Evolutionary conservation across 2,329 filamentous ascomycete genomes (phyloP), one percentile per base, ranked within the genome.

Genomic region (Diaporthe destruens): DNA sequence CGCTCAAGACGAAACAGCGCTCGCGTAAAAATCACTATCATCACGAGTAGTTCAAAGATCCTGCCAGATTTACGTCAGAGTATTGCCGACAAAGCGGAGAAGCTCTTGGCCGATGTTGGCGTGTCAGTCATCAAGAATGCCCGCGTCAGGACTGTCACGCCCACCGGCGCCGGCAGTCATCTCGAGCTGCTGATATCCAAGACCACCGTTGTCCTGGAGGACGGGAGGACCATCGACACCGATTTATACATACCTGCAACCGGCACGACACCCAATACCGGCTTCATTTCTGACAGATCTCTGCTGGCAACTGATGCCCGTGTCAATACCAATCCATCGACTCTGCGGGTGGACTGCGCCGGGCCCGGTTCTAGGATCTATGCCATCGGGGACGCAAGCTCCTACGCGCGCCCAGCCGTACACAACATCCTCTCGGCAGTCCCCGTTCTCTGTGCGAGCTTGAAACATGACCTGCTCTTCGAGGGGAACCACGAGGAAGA

Each of bases 221-320:
- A 84, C 72, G 85, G 84, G 0, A 76, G 78, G 44, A 80, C 75
- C 0, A 70, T 86, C 1, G 76, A 81, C 2, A 81, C 84, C 0
- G 86, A 88, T 69, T 67, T 88, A 0, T 88, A 87, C 75, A 86
- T 88, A 53, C 84, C 86, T 0, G 83, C 84, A 2, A 82, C 78
- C 0, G 86, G 86, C 1, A 80, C 79, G 4, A 55, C 34, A 47
- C 71, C 74, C 16, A 76, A 77, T 57, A 75, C 74, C 66, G 53
- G 23, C 29, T 77, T 77, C 59, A 47, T 77, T 9, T 25, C 55
- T 16, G 39, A 76, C 63, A 70, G 49, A 16, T 66, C 51, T 18
- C 67, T 77, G 8, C 57, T 76, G 2, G 68, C 69, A 0, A 5
- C 75, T 0, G 82, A 85, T 63, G 82, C 83, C 1, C 81, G 84